Evolutionary conservation across 2,329 filamentous ascomycete genomes (phyloP), one percentile per base, ranked within the genome.

Genomic region (Rhinocladiella mackenziei): DNA sequence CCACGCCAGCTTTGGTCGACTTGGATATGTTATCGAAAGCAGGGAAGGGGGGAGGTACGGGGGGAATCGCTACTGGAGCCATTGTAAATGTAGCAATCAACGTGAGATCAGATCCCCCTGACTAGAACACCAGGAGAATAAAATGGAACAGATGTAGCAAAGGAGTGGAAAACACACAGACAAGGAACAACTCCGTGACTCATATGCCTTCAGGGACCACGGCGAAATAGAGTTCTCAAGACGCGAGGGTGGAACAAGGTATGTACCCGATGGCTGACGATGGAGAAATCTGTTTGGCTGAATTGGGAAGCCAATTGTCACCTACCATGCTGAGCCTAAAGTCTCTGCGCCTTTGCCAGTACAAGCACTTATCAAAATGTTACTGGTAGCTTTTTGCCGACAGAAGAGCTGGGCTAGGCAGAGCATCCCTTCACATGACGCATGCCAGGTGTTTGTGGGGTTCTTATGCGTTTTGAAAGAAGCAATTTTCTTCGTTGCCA

Each of bases 1-100:
- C 43, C n/a, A 51, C 51, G 18, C 45, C 54, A n/a, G 54, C 43
- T 26, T 52, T 48, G 37, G 51, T 56, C 39, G 57, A 45, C 39
- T 53, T 55, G 8, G 52, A 50, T 9, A 46, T 51, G 30, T 25
- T 42, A 25, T 53, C 53, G 37, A 52, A 22, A 2, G 47, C 53
- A 6, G 51, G 49, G 23, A 49, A 50, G 3, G 51, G 43, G 18
- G 51, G 42, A 26, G 42, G 49, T n/a, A 48, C 28, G 18, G 38
- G 50, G 10, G 47, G 23, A 28, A 56, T 10, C 10, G 55, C 52
- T 13, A 34, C 38, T 10, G 55, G 55, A 18, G 53, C 43, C 53
- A 57, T 57, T 14, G 22, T n/a, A 38, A 4, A 33, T 30, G 2
- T n/a, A n/a, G n/a, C n/a, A n/a, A n/a, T n/a, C n/a, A n/a, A n/a